Evolutionary conservation across 208 protist genomes (phyloP).

Genomic region (Acanthamoeba lenticulata): DNA sequence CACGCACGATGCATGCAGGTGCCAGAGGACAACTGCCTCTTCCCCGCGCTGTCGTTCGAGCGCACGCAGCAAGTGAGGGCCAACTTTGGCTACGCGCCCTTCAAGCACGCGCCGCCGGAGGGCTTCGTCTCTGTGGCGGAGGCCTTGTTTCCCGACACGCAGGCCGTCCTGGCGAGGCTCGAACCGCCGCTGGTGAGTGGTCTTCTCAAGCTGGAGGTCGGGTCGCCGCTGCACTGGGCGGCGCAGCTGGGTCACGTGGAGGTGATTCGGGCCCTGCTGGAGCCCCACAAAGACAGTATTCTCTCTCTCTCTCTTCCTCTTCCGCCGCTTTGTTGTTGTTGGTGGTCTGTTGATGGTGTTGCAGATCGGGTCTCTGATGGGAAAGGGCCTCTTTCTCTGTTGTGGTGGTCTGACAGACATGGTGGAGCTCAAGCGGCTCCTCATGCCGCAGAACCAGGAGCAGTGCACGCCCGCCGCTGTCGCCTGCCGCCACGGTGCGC

Average conservation of each 20-base stretch:
- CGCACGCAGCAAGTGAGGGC: background rate
- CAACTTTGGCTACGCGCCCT: background rate
- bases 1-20: too few relatives aligned
- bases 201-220: background rate
- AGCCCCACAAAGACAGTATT: background rate
- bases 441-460: background rate
- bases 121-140: background rate
- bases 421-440: background rate
- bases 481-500: background rate
- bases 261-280: background rate
- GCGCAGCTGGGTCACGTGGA: background rate
- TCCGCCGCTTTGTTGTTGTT: too few relatives aligned
- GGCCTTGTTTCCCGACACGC: background rate
- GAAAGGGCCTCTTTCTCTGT: too few relatives aligned
- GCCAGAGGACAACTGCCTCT: background rate
- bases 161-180: background rate
- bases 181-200: background rate
- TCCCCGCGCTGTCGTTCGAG: background rate
- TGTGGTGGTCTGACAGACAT: too few relatives aligned
- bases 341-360: too few relatives aligned
- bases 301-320: background rate
- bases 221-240: background rate
- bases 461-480: background rate
- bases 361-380: too few relatives aligned
- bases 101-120: background rate